Conservation (phyloP, 768 basidiomycete genomes). For the Phylloporus arenicola region DNA sequence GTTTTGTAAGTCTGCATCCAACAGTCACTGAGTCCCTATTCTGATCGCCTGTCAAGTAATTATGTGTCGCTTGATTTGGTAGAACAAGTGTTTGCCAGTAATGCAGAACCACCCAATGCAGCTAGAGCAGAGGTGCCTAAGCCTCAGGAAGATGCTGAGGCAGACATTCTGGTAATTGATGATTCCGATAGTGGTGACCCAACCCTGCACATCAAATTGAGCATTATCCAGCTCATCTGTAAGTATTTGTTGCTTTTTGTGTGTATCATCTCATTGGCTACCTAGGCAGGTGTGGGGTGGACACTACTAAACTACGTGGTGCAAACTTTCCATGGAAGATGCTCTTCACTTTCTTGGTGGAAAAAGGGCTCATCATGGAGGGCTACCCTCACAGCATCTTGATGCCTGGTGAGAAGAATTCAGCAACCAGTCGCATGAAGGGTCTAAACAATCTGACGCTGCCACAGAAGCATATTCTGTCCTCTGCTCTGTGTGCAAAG, state of each 20-base stretch:
- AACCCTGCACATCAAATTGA: not conserved
- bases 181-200: not conserved
- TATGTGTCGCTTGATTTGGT: not conserved
- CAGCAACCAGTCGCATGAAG: not conserved
- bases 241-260: not conserved
- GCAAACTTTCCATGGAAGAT: conserved; percentile 1
- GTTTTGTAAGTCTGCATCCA: not conserved
- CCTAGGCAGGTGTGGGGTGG: not conserved
- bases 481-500: too few relatives aligned
- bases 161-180: too few relatives aligned
- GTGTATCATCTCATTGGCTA: too few relatives aligned
- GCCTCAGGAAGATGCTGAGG: too few relatives aligned
- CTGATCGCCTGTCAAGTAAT: not conserved
- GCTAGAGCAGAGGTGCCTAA: too few relatives aligned
- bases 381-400: not conserved
- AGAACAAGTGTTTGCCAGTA: not conserved
- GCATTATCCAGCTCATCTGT: not conserved
- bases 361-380: not conserved
- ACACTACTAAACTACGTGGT: not conserved
- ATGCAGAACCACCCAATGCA: not conserved
- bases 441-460: not conserved
- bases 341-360: not conserved
- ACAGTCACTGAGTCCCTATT: too few relatives aligned
- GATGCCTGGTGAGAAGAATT: not conserved
- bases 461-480: not conserved